phyloP scores from a whole-genome alignment of 768 basidiomycete species.

The Tricholoma furcatifolium region DNA sequence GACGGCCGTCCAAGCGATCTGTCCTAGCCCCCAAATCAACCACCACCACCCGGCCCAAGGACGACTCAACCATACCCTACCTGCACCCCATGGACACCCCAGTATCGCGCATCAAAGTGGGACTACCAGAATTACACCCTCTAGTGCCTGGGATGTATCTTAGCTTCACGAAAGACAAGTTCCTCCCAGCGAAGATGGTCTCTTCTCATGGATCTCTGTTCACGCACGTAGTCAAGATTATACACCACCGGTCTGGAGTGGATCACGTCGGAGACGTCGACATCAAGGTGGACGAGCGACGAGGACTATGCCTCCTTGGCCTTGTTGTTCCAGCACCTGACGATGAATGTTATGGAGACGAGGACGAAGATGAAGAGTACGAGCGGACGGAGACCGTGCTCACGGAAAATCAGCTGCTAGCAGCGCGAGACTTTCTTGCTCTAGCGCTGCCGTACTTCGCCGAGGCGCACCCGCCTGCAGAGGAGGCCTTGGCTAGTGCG shows the following conservation, averaged over 20 bases:
- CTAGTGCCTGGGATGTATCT: slow-evolving; percentile 23
- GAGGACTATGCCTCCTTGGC: slow-evolving; percentile 15
- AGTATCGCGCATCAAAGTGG: not conserved
- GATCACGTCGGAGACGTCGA: slow-evolving; percentile 5
- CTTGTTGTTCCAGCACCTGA: slow-evolving; percentile 9
- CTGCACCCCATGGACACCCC: slow-evolving; percentile 15
- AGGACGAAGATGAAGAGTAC: not conserved
- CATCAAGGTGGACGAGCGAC: slow-evolving; percentile 12
- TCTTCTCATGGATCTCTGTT: slow-evolving; percentile 18
- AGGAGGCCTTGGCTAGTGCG: not conserved
- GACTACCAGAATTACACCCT: slow-evolving; percentile 17
- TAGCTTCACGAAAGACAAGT: slow-evolving; percentile 15
- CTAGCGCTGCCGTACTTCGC: slow-evolving; percentile 35
- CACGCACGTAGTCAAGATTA: slow-evolving; percentile 25
- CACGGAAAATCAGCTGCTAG: slow-evolving; percentile 32
- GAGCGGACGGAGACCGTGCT: slow-evolving; percentile 20
- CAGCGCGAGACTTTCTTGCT: slow-evolving; percentile 42
- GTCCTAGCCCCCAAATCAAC: not conserved
- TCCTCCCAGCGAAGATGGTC: slow-evolving; percentile 14
- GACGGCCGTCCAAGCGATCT: not conserved
- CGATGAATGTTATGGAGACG: not conserved
- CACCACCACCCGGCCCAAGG: not conserved
- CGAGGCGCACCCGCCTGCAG: slow-evolving; percentile 13
- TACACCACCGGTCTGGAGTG: not conserved
- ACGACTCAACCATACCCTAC: slow-evolving; percentile 1